phyloP scores from a whole-genome alignment of 2,329 filamentous ascomycete species.

The Botryotinia globosa region DNA sequence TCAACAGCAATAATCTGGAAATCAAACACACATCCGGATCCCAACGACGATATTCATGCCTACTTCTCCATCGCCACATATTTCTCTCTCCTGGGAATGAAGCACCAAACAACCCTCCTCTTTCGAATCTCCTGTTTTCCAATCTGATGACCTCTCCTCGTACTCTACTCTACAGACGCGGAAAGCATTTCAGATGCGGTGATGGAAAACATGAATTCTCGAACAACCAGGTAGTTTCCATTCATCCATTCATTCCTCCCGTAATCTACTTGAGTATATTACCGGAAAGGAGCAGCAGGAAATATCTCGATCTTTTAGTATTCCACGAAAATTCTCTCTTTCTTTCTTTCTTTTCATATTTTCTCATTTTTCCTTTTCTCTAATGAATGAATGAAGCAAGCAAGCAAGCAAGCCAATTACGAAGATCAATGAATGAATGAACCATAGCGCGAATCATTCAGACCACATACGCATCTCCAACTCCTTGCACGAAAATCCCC shows the following conservation, averaged over 20 bases:
- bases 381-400: neutral
- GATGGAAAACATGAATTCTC: neutral
- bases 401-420: too few relatives aligned
- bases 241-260: neutral
- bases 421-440: neutral
- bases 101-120: neutral
- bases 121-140: neutral
- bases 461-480: neutral
- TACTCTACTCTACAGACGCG: neutral
- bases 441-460: neutral
- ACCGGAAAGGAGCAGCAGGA: neutral
- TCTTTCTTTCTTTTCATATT: too few relatives aligned
- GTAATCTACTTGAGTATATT: neutral
- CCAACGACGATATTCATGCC: neutral
- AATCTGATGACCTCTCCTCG: neutral
- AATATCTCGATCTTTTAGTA: neutral
- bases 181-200: neutral
- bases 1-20: neutral
- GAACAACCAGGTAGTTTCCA: neutral
- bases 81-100: neutral
- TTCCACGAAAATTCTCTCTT: neutral
- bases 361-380: neutral
- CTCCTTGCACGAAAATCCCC: neutral
- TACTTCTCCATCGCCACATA: neutral
- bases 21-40: neutral